A percentile compares a stretch with the other conserved stretches of the same genome.
Evolutionary conservation across 1,284 basidiomycete genomes (phyloP).

Genomic region (Erythrobasidium hasegawianum): DNA sequence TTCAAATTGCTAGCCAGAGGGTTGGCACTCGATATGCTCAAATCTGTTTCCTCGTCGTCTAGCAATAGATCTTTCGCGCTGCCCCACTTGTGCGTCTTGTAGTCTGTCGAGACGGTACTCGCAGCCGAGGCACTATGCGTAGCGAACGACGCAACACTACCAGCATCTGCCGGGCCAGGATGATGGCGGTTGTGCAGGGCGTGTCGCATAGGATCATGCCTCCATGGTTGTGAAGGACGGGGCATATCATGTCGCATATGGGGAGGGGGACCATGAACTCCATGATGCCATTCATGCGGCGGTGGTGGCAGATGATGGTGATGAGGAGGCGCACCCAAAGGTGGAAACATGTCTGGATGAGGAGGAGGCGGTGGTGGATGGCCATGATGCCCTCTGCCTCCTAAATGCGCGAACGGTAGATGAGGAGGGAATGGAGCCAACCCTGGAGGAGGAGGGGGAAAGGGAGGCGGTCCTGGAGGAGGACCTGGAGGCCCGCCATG

Average conservation of each 20-base stretch:
- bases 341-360: background rate
- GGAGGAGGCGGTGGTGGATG: background rate
- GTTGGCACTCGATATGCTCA: constrained; percentile 57
- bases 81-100: constrained; percentile 8
- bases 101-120: constrained; percentile 8
- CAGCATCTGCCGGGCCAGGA: constrained; percentile 8
- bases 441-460: too few relatives aligned
- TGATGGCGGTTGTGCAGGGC: constrained; percentile 44
- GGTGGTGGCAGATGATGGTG: background rate
- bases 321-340: background rate
- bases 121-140: constrained; percentile 34
- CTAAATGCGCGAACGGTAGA: background rate
- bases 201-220: constrained; percentile 78
- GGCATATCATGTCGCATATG: background rate
- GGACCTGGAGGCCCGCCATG: too few relatives aligned
- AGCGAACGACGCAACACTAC: constrained; percentile 26
- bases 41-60: constrained; percentile 64
- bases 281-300: background rate
- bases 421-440: too few relatives aligned
- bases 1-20: constrained; percentile 72
- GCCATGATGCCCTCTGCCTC: too few relatives aligned
- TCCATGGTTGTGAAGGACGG: constrained; percentile 57
- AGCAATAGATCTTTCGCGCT: constrained; percentile 45
- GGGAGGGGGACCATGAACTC: background rate
- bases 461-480: too few relatives aligned